Conservation (phyloP, 345 rosid genomes). For the Syzygium aromaticum region DNA sequence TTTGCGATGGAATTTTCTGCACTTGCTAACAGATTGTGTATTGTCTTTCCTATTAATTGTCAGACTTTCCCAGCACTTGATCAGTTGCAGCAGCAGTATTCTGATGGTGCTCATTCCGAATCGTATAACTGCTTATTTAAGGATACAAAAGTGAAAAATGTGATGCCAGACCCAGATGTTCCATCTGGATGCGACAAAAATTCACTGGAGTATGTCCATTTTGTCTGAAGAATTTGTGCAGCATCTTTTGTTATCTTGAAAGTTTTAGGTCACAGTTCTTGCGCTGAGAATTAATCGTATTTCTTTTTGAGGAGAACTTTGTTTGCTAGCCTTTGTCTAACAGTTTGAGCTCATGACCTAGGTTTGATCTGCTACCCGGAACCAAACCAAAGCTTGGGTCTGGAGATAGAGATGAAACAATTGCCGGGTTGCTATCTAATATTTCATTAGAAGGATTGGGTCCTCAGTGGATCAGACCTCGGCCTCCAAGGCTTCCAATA, state of each 20-base stretch:
- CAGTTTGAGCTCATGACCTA: constrained; percentile 9
- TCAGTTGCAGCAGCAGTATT: constrained; percentile 65
- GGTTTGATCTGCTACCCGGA: constrained; percentile 83
- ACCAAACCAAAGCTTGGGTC: constrained; percentile 65
- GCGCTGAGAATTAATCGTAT: background rate
- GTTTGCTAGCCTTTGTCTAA: background rate
- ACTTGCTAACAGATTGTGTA: background rate
- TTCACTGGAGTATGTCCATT: constrained; percentile 65
- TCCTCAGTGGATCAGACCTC: constrained; percentile 80
- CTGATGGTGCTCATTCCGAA: constrained; percentile 36
- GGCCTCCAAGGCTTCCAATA: constrained; percentile 74
- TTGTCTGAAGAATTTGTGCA: background rate
- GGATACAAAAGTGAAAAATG: constrained; percentile 39
- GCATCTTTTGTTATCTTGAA: background rate
- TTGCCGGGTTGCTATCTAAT: constrained; percentile 42
- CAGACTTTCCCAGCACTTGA: constrained; percentile 44
- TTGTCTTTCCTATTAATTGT: constrained; percentile 1
- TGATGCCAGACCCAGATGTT: constrained; percentile 76
- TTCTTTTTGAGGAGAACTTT: background rate
- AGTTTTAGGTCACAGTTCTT: background rate
- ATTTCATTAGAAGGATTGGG: constrained; percentile 44
- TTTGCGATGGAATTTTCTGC: background rate
- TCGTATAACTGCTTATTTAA: constrained; percentile 29
- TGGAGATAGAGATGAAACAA: constrained; percentile 74
- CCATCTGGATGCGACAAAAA: constrained; percentile 62